Percentiles rank a stretch among this genome's conserved stretches.
Evolutionary conservation across 352 stramenopile species (phyloP).

Genomic region (Pythium vanterpoolii): DNA sequence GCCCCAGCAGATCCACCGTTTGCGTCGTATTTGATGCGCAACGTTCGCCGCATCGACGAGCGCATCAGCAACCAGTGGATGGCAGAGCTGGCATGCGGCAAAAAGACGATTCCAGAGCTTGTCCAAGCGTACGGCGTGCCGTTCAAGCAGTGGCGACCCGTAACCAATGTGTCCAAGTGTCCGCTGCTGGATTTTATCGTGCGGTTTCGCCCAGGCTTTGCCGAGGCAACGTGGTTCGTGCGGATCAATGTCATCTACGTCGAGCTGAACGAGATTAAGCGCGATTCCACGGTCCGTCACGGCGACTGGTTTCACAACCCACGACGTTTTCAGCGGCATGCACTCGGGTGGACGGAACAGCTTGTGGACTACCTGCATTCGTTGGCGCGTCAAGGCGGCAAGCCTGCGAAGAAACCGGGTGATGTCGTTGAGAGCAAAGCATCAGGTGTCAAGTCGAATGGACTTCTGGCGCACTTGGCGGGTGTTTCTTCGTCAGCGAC

Average conservation of each 20-base stretch:
- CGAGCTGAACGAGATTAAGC: slow-evolving; percentile 82
- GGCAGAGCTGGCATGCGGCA: slow-evolving; percentile 61
- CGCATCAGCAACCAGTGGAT: slow-evolving; percentile 81
- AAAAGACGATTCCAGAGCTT: slow-evolving; percentile 60
- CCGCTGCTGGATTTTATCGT: slow-evolving; percentile 77
- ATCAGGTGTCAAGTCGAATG: background rate
- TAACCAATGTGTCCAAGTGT: slow-evolving; percentile 74
- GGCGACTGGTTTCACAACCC: slow-evolving; percentile 85
- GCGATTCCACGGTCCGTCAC: slow-evolving; percentile 48
- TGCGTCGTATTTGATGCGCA: slow-evolving; percentile 77
- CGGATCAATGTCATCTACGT: slow-evolving; percentile 85
- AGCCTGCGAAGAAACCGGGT: slow-evolving; percentile 19
- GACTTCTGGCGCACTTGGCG: background rate
- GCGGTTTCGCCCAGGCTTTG: slow-evolving; percentile 61
- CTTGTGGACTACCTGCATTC: slow-evolving; percentile 73
- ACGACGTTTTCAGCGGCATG: slow-evolving; percentile 59
- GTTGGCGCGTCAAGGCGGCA: slow-evolving; percentile 47
- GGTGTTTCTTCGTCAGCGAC: background rate
- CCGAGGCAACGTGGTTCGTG: slow-evolving; percentile 81
- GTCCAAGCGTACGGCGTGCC: slow-evolving; percentile 76
- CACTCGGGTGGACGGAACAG: slow-evolving; percentile 79
- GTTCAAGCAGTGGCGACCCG: slow-evolving; percentile 81
- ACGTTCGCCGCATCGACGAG: slow-evolving; percentile 78
- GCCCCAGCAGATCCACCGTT: slow-evolving; percentile 47
- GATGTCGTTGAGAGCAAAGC: slow-evolving; percentile 15